Base-by-base conservation (phyloP, 1,284 basidiomycete genomes). In the Ustilago loliicola region DNA sequence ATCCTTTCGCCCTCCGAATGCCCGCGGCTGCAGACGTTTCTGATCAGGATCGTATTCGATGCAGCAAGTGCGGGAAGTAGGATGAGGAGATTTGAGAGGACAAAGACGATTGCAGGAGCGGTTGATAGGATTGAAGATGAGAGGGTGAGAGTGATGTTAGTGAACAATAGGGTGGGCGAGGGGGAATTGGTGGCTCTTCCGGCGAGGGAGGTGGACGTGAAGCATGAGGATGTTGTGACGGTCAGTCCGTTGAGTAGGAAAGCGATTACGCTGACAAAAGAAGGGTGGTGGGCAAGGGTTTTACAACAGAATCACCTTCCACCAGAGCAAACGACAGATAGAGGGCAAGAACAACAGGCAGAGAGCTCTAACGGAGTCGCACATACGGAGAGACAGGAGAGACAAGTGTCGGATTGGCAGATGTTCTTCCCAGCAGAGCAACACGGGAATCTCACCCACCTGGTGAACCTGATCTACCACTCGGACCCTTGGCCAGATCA, bases 71-170 rank as follows among this genome's bases (percentile, higher is more conserved):
- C 61, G 1, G 76, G 76, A 0, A 71, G 67, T 32, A 45, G 76
- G 29, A 66, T 74, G 67, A 52, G 72, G 2, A 21, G 72, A 9
- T 74, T 79, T n/a, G 76, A 75, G 21, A 27, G 76, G 23, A 69
- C 76, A n/a, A 79, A 72, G 63, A 79, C 76, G 47, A 79, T 79
- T 34, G 72, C 68, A 2, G 76, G 76, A 7, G 72, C 76, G 25
- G 72, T 60, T 8, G 68, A 75, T 38, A 30, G 76, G 27, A 75
- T 79, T n/a, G 68, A 61, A 2, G 76, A 79, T 48, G 68, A 71
- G 29, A 27, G 76, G 17, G 56, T 79, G 30, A 48, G 72, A 29
- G 77, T 75, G 40, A 70, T 70, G 65, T 32, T 75, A 8, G 58
- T 72, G 10, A 42, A 59, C 34, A 53, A 45, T 4, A 25, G 27